Percentiles rank a stretch among this genome's conserved stretches.
Evolutionary conservation across 257 asterid genomes (phyloP).

Genomic region (Schizonepeta tenuifolia): DNA sequence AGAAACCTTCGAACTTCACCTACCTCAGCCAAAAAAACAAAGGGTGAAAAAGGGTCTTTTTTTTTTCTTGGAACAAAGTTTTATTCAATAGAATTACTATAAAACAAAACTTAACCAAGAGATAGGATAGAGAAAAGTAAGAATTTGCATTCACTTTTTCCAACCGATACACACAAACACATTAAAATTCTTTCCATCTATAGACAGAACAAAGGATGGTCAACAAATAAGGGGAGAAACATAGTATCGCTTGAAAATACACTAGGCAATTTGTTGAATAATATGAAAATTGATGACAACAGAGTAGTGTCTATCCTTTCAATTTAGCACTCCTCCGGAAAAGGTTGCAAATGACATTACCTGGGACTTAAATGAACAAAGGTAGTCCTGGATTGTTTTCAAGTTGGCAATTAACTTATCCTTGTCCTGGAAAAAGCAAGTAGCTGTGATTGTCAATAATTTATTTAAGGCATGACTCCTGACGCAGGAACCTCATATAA

Average conservation of each 20-base stretch:
- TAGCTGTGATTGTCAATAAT: constrained; percentile 24
- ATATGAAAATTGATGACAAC: constrained; percentile 1
- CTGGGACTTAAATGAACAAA: constrained; percentile 91
- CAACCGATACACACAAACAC: neutral
- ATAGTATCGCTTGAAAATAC: constrained; percentile 20
- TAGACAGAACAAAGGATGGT: neutral
- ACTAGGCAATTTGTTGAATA: neutral
- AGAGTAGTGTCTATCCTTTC: constrained; percentile 15
- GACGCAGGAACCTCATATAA: constrained; percentile 15
- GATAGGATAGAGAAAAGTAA: constrained; percentile 20
- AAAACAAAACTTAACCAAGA: constrained; percentile 3
- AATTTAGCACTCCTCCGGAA: constrained; percentile 9
- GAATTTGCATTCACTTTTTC: constrained; percentile 4
- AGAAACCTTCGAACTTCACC: constrained; percentile 7
- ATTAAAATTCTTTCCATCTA: neutral
- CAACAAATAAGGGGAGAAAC: neutral
- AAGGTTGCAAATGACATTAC: constrained; percentile 44
- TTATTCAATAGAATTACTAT: constrained; percentile 2
- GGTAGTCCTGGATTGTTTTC: constrained; percentile 89
- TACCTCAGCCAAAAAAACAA: neutral
- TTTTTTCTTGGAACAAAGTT: neutral
- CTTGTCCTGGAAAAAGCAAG: constrained; percentile 74
- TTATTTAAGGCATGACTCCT: constrained; percentile 26
- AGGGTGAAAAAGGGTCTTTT: too few relatives aligned
- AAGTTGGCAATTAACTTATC: constrained; percentile 79